These are phyloP conservation scores for Apiospora pterosperma DNA, from an alignment of 2,329 filamentous ascomycete genomes.

Conservation along the genomic window DNA sequence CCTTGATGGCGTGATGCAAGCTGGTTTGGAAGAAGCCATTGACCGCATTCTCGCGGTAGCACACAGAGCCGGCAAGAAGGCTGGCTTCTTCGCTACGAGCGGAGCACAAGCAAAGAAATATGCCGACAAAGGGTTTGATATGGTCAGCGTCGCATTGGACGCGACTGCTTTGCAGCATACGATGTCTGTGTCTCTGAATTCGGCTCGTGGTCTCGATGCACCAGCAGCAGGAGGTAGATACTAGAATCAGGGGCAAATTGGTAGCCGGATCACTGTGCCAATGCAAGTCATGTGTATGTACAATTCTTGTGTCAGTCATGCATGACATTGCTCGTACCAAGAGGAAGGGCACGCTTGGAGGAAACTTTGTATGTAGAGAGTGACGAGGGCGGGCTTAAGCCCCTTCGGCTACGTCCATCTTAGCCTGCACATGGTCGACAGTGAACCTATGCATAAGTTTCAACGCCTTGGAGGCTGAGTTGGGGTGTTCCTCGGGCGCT, in stretches of 20 bases:
- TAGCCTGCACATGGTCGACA: conserved; percentile 58
- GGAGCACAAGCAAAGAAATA: conserved; percentile 54
- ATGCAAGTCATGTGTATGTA: background rate
- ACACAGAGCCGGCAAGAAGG: conserved; percentile 61
- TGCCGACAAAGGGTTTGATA: conserved; percentile 56
- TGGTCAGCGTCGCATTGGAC: conserved; percentile 58
- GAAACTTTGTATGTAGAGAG: background rate
- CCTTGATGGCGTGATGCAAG: conserved; percentile 55
- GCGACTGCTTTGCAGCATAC: conserved; percentile 46
- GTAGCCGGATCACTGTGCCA: background rate
- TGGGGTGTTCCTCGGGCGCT: conserved; percentile 47
- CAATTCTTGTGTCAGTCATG: background rate
- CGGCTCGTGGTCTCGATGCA: conserved; percentile 39
- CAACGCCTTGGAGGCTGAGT: conserved; percentile 54
- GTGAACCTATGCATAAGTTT: conserved; percentile 81
- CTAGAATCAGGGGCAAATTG: conserved; percentile 21
- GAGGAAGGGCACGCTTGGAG: background rate
- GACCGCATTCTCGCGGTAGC: conserved; percentile 55
- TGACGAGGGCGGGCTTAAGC: background rate
- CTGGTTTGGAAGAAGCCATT: conserved; percentile 58
- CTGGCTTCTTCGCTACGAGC: conserved; percentile 55
- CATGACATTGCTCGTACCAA: background rate
- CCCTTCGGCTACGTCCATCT: conserved; percentile 59
- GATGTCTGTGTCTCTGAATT: conserved; percentile 43
- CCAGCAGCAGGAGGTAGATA: conserved; percentile 38